Percentiles rank a stretch among this genome's conserved stretches.
Conservation (phyloP, 306 rosid species). For the Astragalus glycyphyllos region DNA sequence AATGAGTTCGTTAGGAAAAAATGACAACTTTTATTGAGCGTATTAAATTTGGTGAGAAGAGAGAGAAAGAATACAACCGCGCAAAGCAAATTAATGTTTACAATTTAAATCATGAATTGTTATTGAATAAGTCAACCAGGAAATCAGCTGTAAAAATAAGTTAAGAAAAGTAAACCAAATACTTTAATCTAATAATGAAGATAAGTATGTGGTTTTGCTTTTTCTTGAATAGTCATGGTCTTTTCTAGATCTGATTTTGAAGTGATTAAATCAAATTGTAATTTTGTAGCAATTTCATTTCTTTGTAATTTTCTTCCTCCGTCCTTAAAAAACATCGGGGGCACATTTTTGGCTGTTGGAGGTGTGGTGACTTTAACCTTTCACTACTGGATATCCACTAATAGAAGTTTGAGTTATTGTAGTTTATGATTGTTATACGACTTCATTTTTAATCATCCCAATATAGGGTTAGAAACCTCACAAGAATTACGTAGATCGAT, state of each 20-base stretch:
- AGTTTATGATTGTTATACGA: background rate
- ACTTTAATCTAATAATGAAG: slow-evolving; percentile 1
- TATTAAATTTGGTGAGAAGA: background rate
- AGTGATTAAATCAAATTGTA: background rate
- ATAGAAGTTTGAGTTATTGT: slow-evolving; percentile 10
- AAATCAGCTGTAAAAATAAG: background rate
- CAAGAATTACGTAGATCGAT: background rate
- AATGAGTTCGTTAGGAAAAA: slow-evolving; percentile 21
- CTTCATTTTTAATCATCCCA: background rate
- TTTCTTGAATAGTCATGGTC: background rate
- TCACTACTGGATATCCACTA: slow-evolving; percentile 8
- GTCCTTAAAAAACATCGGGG: background rate
- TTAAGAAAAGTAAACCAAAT: background rate
- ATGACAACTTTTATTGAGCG: slow-evolving; percentile 1
- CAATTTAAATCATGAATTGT: slow-evolving; percentile 1
- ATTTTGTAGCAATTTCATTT: background rate
- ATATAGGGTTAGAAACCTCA: background rate
- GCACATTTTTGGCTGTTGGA: background rate
- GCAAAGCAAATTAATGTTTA: slow-evolving; percentile 4
- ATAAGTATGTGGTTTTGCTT: background rate
- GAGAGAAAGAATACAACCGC: slow-evolving; percentile 2
- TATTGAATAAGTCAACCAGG: slow-evolving; percentile 12
- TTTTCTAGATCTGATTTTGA: background rate
- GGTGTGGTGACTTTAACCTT: background rate
- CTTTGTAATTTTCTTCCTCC: background rate